These are phyloP conservation scores for Allantophomopsis lycopodina DNA, from an alignment of 2,329 filamentous ascomycete species.

Conservation along the genomic window DNA sequence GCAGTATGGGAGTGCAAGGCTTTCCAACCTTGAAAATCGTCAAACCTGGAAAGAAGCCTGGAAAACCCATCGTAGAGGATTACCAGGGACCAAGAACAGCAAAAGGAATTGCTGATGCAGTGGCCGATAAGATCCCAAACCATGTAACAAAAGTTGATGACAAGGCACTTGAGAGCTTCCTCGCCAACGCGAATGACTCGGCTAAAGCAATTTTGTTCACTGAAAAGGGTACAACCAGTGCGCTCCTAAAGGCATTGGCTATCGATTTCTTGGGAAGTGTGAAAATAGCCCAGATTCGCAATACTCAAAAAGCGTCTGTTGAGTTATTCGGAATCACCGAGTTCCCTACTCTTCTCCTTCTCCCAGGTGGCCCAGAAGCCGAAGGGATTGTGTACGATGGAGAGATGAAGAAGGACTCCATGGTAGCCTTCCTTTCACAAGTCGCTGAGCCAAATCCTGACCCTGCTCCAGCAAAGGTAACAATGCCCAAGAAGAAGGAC, in stretches of 20 bases:
- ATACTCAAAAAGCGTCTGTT: constrained; percentile 59
- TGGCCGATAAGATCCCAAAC: constrained; percentile 82
- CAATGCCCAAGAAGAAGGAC: constrained; percentile 29
- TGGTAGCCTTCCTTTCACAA: constrained; percentile 74
- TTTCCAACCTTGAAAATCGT: constrained; percentile 96
- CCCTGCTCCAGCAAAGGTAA: constrained; percentile 35
- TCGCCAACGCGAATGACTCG: constrained; percentile 49
- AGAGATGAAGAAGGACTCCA: constrained; percentile 70
- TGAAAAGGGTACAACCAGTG: constrained; percentile 79
- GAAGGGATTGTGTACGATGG: constrained; percentile 65
- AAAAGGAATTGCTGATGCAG: constrained; percentile 77
- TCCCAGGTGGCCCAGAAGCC: constrained; percentile 54
- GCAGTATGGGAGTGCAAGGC: constrained; percentile 74
- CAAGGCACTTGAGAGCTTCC: constrained; percentile 64
- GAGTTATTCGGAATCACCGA: constrained; percentile 62
- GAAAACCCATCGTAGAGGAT: constrained; percentile 74
- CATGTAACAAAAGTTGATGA: constrained; percentile 73
- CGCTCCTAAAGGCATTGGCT: constrained; percentile 69
- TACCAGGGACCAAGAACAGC: constrained; percentile 76
- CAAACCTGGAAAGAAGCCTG: constrained; percentile 66
- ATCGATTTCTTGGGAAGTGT: constrained; percentile 82
- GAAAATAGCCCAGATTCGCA: constrained; percentile 66
- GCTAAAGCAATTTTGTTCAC: constrained; percentile 88
- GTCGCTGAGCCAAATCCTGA: constrained; percentile 69
- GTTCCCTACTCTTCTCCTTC: constrained; percentile 69